These are phyloP conservation scores for Lippia alba DNA, from an alignment of 305 asterid genomes.

Conservation along the genomic window DNA sequence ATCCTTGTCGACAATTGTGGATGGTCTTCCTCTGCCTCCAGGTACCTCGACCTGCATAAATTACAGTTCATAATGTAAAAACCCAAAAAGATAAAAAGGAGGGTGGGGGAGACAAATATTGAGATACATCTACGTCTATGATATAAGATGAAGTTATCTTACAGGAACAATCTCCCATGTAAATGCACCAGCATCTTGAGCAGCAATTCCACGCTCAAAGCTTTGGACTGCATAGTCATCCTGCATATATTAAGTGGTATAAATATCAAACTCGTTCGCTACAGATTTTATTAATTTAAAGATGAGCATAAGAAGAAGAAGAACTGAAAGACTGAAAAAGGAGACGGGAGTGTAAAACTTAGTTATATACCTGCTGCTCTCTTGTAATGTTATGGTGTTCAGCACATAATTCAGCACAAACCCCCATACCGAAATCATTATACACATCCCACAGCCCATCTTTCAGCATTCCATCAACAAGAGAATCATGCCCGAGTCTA, in stretches of 20 bases:
- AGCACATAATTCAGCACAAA: conserved; percentile 95
- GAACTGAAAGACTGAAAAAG: conserved; percentile 7
- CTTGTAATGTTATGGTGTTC: conserved; percentile 80
- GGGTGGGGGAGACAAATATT: not conserved
- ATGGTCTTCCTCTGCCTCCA: conserved; percentile 94
- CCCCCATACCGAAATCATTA: conserved; percentile 94
- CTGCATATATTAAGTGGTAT: conserved; percentile 45
- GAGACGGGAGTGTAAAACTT: conserved; percentile 1
- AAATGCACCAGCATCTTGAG: conserved; percentile 82
- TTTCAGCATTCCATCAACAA: conserved; percentile 98
- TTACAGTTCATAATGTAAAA: conserved; percentile 29
- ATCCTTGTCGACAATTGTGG: conserved; percentile 83
- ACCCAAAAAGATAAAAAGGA: too few species aligned
- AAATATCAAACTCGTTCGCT: conserved; percentile 23
- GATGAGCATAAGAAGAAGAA: not conserved
- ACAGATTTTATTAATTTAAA: not conserved
- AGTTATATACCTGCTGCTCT: conserved; percentile 83
- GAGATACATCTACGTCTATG: conserved; percentile 13
- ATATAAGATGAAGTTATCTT: conserved; percentile 42
- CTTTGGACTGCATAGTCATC: conserved; percentile 89
- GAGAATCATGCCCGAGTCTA: conserved; percentile 95
- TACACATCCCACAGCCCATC: conserved; percentile 99
- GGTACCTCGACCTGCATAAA: conserved; percentile 84
- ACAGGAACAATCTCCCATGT: conserved; percentile 97
- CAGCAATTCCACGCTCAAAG: conserved; percentile 97